Evolutionary conservation across 202 grass and related monocot genomes (phyloP).

Genomic region (Digitaria exilis): DNA sequence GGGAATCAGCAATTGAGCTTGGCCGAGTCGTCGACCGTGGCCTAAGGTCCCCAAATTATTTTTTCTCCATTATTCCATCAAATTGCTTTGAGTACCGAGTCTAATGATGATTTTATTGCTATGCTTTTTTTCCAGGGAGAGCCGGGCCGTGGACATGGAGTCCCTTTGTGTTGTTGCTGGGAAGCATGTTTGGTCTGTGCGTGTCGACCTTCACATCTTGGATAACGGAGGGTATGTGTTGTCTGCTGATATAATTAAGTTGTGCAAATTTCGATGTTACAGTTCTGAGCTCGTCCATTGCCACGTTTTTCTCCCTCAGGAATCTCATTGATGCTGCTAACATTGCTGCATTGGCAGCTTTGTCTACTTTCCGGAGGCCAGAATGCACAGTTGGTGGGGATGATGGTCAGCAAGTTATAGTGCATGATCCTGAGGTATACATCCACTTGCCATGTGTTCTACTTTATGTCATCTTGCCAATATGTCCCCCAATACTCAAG

Average conservation of each 20-base stretch:
- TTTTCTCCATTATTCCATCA: background rate
- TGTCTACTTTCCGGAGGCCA: constrained; percentile 82
- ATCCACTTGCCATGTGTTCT: constrained; percentile 19
- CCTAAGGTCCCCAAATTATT: constrained; percentile 56
- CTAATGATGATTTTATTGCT: background rate
- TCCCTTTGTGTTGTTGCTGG: constrained; percentile 88
- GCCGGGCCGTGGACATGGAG: constrained; percentile 95
- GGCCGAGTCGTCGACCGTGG: constrained; percentile 87
- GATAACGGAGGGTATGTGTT: constrained; percentile 90
- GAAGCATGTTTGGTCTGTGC: constrained; percentile 88
- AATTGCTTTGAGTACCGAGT: background rate
- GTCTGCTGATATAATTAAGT: background rate
- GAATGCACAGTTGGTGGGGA: constrained; percentile 87
- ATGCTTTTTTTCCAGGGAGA: constrained; percentile 59
- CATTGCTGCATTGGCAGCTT: constrained; percentile 85
- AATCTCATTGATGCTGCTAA: constrained; percentile 97
- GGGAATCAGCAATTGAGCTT: constrained; percentile 83
- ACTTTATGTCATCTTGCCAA: background rate
- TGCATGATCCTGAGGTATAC: constrained; percentile 83
- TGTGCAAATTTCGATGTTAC: background rate
- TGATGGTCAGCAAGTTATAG: constrained; percentile 78
- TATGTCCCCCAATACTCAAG: background rate
- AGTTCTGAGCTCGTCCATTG: background rate
- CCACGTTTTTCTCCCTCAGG: constrained; percentile 37
- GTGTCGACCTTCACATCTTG: constrained; percentile 93